Conservation (phyloP, 2,329 filamentous ascomycete species). For the Neofusicoccum parvum region DNA sequence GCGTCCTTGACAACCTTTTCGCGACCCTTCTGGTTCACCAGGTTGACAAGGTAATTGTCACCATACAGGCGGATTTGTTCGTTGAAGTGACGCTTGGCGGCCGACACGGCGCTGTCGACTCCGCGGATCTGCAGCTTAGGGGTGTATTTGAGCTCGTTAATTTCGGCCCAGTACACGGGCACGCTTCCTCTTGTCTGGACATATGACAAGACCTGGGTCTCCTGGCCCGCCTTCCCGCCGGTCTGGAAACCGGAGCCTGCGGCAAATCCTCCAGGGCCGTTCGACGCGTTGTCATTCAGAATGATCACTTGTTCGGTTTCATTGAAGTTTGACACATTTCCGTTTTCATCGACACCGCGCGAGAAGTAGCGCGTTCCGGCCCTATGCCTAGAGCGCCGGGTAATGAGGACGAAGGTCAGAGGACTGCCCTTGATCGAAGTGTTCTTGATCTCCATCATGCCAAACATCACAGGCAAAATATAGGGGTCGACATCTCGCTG, state of each 20-base stretch:
- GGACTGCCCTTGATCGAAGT: constrained; percentile 83
- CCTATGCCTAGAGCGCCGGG: constrained; percentile 82
- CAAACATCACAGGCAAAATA: constrained; percentile 93
- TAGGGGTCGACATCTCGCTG: constrained; percentile 84
- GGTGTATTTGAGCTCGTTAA: constrained; percentile 90
- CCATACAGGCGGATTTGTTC: constrained; percentile 94
- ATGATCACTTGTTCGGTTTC: constrained; percentile 94
- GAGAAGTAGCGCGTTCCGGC: constrained; percentile 95
- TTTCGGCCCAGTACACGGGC: constrained; percentile 92
- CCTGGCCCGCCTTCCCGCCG: constrained; percentile 62
- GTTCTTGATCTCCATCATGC: constrained; percentile 88
- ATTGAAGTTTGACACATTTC: constrained; percentile 98
- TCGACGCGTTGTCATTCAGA: constrained; percentile 75
- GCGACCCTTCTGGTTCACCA: constrained; percentile 94
- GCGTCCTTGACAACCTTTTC: constrained; percentile 88
- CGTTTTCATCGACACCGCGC: constrained; percentile 87
- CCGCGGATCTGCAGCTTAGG: constrained; percentile 87
- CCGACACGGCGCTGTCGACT: constrained; percentile 75
- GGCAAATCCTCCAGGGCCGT: constrained; percentile 77
- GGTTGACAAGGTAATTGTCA: constrained; percentile 95
- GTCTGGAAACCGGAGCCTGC: constrained; percentile 73
- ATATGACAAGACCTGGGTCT: constrained; percentile 89
- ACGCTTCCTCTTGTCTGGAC: constrained; percentile 97
- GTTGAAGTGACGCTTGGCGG: constrained; percentile 84
- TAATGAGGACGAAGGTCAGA: constrained; percentile 84